Evolutionary conservation across 148 eudicot genomes (phyloP).

Genomic region (Amaranthus hypochondriacus): DNA sequence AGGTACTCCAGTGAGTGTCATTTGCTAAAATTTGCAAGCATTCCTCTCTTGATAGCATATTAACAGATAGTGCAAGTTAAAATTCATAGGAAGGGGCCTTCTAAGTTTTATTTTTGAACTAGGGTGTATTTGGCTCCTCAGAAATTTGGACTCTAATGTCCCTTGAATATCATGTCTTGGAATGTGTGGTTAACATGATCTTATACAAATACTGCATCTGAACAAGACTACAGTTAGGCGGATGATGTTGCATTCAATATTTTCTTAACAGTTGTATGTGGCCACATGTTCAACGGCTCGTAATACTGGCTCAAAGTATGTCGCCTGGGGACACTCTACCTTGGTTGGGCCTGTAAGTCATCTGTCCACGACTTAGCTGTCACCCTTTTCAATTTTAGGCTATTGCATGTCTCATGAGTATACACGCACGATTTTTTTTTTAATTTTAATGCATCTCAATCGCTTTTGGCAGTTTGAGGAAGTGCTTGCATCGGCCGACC

Average conservation of each 20-base stretch:
- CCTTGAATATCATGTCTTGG: too few species aligned
- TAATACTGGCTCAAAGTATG: constrained; percentile 38
- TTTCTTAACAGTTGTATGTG: constrained; percentile 41
- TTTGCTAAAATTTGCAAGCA: not conserved
- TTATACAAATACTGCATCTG: too few species aligned
- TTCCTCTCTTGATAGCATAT: not conserved
- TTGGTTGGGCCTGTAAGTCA: constrained; percentile 58
- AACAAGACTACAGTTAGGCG: not conserved
- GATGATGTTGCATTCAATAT: not conserved
- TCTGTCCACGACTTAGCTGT: not conserved
- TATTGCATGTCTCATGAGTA: not conserved
- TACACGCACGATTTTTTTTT: too few species aligned
- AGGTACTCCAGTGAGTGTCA: constrained; percentile 33
- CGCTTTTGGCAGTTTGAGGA: constrained; percentile 42
- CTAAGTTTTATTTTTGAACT: too few species aligned
- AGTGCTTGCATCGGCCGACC: constrained; percentile 52
- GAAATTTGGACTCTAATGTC: too few species aligned
- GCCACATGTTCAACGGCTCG: constrained; percentile 67
- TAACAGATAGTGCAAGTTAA: too few species aligned
- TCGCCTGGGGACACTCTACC: constrained; percentile 68
- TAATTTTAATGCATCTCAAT: not conserved
- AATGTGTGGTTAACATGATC: too few species aligned
- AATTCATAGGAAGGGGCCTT: too few species aligned
- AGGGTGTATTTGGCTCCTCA: too few species aligned
- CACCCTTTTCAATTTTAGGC: not conserved